These are phyloP conservation scores for Umbelopsis ramanniana DNA, from an alignment of 192 early-diverging fungal species.

Conservation along the genomic window DNA sequence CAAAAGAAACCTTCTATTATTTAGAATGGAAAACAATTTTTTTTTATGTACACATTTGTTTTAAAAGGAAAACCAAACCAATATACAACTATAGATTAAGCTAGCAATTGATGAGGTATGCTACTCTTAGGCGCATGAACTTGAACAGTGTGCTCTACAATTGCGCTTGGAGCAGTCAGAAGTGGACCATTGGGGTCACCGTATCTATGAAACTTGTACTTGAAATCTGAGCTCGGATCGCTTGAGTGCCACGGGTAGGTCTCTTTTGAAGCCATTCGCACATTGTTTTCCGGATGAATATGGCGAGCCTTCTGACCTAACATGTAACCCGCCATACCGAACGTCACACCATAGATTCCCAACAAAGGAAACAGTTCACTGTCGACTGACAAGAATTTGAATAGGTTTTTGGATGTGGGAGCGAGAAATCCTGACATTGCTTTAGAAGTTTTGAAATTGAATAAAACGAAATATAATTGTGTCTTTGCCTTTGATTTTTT, in stretches of 20 bases:
- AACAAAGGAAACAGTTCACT: constrained; percentile 37
- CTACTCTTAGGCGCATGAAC: constrained; percentile 22
- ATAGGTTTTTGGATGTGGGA: constrained; percentile 12
- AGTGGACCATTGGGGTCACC: background rate
- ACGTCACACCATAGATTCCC: constrained; percentile 19
- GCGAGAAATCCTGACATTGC: constrained; percentile 24
- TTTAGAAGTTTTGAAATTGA: background rate
- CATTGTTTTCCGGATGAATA: constrained; percentile 17
- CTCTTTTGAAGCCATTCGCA: constrained; percentile 6
- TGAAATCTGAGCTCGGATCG: background rate
- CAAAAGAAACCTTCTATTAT: no score
- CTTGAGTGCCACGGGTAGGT: constrained; percentile 30
- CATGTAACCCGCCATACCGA: constrained; percentile 29
- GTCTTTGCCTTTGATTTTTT: background rate
- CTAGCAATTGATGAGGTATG: background rate
- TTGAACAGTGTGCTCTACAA: constrained; percentile 24
- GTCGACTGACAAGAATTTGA: constrained; percentile 28
- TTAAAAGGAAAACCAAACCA: background rate
- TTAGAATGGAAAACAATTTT: background rate
- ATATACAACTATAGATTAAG: background rate
- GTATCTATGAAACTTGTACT: constrained; percentile 27
- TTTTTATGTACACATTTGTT: constrained; percentile 10
- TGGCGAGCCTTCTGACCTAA: constrained; percentile 16
- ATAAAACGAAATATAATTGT: background rate
- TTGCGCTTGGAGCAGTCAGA: constrained; percentile 22